These are phyloP conservation scores for Lachancea waltii DNA, from an alignment of 805 yeast species.

Conservation along the genomic window DNA sequence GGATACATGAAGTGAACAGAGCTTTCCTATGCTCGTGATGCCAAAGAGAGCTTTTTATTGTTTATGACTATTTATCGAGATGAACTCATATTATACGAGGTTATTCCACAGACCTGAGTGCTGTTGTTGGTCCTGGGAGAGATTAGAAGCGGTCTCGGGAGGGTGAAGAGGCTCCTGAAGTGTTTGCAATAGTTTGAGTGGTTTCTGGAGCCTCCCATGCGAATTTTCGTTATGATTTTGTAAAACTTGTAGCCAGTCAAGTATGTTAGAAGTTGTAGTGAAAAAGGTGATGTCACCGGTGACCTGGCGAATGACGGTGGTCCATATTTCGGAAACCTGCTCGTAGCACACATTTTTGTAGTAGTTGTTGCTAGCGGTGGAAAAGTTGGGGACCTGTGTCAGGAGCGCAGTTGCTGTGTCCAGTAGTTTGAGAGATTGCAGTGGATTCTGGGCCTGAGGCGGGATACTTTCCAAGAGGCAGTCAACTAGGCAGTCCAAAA, in stretches of 20 bases:
- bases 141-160: neutral
- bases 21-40: too few species aligned
- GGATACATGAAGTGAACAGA: too few species aligned
- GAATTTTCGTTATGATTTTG: slow-evolving; percentile 22
- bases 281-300: slow-evolving; percentile 18
- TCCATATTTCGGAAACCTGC: slow-evolving; percentile 31
- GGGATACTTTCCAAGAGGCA: slow-evolving; percentile 30
- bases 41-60: neutral
- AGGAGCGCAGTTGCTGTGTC: slow-evolving; percentile 28
- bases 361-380: slow-evolving; percentile 31
- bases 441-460: slow-evolving; percentile 24
- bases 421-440: slow-evolving; percentile 26
- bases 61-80: neutral
- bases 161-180: slow-evolving; percentile 5
- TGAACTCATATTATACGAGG: slow-evolving; percentile 3
- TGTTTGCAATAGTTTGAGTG: slow-evolving; percentile 22
- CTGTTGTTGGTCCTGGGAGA: slow-evolving; percentile 9
- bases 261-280: slow-evolving; percentile 13
- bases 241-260: slow-evolving; percentile 21
- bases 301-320: slow-evolving; percentile 26
- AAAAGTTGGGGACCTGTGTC: slow-evolving; percentile 28
- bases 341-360: slow-evolving; percentile 33
- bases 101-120: slow-evolving; percentile 8
- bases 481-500: slow-evolving; percentile 31
- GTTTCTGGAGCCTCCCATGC: slow-evolving; percentile 22